Conservation (phyloP, 768 basidiomycete species). For the Hygrocybe coccinea region DNA sequence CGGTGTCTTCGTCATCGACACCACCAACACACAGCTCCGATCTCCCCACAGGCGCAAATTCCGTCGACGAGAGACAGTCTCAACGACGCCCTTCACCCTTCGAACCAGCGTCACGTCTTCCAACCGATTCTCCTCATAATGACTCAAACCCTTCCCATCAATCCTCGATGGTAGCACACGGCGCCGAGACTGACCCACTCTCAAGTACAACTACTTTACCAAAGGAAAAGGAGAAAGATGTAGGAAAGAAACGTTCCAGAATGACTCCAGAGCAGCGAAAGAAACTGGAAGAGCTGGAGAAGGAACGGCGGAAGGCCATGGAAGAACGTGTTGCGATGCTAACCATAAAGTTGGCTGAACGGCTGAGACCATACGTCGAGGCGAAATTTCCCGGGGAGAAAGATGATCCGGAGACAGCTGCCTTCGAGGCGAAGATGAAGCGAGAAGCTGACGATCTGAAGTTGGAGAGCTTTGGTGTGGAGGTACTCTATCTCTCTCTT, state of each 20-base stretch:
- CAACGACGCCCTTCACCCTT: not conserved
- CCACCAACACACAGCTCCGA: not conserved
- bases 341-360: slow-evolving; percentile 74
- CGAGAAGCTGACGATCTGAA: slow-evolving; percentile 93
- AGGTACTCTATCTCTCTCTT: slow-evolving; percentile 45
- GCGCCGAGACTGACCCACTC: slow-evolving; percentile 14
- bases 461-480: slow-evolving; percentile 95
- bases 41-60: not conserved
- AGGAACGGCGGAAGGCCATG: slow-evolving; percentile 73
- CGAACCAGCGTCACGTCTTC: not conserved
- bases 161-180: slow-evolving; percentile 8
- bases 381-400: slow-evolving; percentile 77
- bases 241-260: slow-evolving; percentile 44
- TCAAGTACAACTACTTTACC: slow-evolving; percentile 18
- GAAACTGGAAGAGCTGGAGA: slow-evolving; percentile 78
- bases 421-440: slow-evolving; percentile 71
- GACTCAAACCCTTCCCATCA: not conserved
- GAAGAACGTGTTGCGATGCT: slow-evolving; percentile 71
- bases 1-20: slow-evolving; percentile 6
- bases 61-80: not conserved
- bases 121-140: slow-evolving; percentile 1
- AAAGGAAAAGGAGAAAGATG: slow-evolving; percentile 35
- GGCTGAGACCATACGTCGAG: slow-evolving; percentile 86
- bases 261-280: slow-evolving; percentile 79
- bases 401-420: slow-evolving; percentile 76